Percentiles rank a stretch among this genome's conserved stretches.
These are phyloP conservation scores for Letharia lupina DNA, from an alignment of 495 filamentous ascomycete species.

Conservation along the genomic window DNA sequence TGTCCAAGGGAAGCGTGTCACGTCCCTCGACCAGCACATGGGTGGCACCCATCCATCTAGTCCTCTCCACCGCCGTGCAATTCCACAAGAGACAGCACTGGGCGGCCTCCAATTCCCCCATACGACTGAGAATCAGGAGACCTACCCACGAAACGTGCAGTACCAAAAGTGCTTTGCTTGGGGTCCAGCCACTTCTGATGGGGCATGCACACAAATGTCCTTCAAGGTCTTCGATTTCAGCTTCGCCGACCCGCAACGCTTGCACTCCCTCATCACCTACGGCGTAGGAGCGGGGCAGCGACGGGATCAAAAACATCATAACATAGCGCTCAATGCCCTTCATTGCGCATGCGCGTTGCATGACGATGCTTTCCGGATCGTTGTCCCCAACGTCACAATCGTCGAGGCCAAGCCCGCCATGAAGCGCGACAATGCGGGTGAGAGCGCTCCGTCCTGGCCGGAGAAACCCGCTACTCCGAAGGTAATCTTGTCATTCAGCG, in stretches of 20 bases:
- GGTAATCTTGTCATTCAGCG: not conserved
- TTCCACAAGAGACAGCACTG: not conserved
- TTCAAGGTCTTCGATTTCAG: slow-evolving; percentile 16
- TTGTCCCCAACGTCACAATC: not conserved
- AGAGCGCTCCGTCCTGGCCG: not conserved
- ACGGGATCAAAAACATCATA: not conserved
- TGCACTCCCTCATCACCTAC: not conserved
- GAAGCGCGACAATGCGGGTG: not conserved
- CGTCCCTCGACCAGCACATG: slow-evolving; percentile 6
- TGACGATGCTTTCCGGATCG: slow-evolving; percentile 9
- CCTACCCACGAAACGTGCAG: not conserved
- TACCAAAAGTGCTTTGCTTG: slow-evolving; percentile 12
- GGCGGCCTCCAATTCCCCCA: slow-evolving; percentile 1
- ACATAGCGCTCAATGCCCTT: not conserved
- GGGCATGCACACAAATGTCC: not conserved
- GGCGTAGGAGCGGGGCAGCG: not conserved
- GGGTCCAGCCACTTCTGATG: not conserved
- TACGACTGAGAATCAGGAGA: not conserved
- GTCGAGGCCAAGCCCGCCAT: not conserved
- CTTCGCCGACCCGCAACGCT: slow-evolving; percentile 13
- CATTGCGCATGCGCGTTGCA: slow-evolving; percentile 13
- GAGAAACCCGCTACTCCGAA: not conserved
- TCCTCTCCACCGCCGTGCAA: not conserved
- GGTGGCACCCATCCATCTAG: slow-evolving; percentile 10
- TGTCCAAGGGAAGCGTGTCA: slow-evolving; percentile 15